Evolutionary conservation across 768 basidiomycete species (phyloP).

Genomic region (Astraeus odoratus): DNA sequence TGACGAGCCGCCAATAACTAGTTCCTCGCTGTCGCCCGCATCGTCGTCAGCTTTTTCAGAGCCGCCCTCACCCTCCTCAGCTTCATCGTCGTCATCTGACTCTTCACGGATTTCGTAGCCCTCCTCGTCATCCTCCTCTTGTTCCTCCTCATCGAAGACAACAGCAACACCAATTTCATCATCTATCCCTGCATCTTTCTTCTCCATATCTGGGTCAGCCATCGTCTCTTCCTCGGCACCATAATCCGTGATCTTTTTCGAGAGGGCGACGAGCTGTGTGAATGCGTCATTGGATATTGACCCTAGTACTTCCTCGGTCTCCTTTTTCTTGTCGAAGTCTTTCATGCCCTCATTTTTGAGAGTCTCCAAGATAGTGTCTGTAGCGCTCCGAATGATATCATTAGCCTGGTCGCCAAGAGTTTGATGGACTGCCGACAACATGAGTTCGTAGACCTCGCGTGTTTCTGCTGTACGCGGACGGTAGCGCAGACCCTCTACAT

Average conservation of each 20-base stretch:
- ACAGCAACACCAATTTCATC: conserved; percentile 97
- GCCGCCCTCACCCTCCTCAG: conserved; percentile 38
- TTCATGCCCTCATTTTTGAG: conserved; percentile 86
- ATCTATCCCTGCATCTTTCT: conserved; percentile 85
- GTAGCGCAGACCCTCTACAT: conserved; percentile 89
- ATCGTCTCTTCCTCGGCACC: conserved; percentile 78
- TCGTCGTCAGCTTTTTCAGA: conserved; percentile 40
- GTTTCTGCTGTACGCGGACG: conserved; percentile 93
- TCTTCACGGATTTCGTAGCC: conserved; percentile 83
- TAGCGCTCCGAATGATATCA: conserved; percentile 90
- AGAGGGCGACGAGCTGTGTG: conserved; percentile 72
- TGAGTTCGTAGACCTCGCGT: conserved; percentile 87
- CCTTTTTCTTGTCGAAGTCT: conserved; percentile 97
- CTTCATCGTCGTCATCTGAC: conserved; percentile 70
- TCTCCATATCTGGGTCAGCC: conserved; percentile 73
- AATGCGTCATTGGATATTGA: conserved; percentile 66
- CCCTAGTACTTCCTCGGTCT: conserved; percentile 74
- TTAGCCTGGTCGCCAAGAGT: conserved; percentile 92
- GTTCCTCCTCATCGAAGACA: conserved; percentile 95
- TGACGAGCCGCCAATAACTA: conserved; percentile 73
- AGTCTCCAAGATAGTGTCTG: conserved; percentile 84
- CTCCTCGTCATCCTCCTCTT: conserved; percentile 88
- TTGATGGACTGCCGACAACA: conserved; percentile 76
- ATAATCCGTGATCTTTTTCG: conserved; percentile 96
- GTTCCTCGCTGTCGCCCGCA: conserved; percentile 52